Conservation (phyloP, 768 basidiomycete genomes). For the Russula abietina region DNA sequence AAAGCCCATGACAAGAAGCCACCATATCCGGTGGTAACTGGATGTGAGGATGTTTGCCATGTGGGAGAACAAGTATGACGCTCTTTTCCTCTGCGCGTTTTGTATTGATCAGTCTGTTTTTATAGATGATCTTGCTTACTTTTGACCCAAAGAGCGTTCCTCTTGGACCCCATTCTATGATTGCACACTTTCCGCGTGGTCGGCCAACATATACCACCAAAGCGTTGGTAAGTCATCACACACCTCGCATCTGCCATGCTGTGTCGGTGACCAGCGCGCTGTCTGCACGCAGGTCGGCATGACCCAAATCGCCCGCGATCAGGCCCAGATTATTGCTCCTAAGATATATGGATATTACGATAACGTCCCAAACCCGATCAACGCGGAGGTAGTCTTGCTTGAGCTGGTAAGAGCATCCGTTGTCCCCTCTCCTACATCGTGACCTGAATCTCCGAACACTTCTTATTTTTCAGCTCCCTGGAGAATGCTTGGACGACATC, state of each 20-base stretch:
- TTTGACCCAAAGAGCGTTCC: conserved; percentile 30
- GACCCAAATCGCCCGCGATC: conserved; percentile 27
- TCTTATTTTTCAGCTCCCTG: conserved; percentile 26
- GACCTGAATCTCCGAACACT: conserved; percentile 12
- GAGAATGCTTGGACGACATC: conserved; percentile 28
- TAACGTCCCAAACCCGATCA: conserved; percentile 29
- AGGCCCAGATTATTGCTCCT: conserved; percentile 27
- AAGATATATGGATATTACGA: conserved; percentile 32
- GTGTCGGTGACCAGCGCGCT: neutral
- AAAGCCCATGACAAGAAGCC: conserved; percentile 17
- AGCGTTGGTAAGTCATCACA: conserved; percentile 27
- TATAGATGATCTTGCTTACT: conserved; percentile 31
- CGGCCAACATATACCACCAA: conserved; percentile 30
- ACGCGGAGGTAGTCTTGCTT: conserved; percentile 32
- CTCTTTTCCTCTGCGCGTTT: neutral
- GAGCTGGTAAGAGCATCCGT: conserved; percentile 28
- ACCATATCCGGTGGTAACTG: conserved; percentile 25
- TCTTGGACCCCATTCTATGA: conserved; percentile 30
- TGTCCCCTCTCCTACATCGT: neutral
- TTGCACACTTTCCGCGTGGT: conserved; percentile 32
- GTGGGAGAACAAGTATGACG: conserved; percentile 30
- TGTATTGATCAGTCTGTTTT: neutral
- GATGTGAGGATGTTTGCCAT: conserved; percentile 29
- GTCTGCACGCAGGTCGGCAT: conserved; percentile 29
- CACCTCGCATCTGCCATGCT: neutral